phyloP scores from a whole-genome alignment of 164 flowering plant genomes.

The Malania oleifera region DNA sequence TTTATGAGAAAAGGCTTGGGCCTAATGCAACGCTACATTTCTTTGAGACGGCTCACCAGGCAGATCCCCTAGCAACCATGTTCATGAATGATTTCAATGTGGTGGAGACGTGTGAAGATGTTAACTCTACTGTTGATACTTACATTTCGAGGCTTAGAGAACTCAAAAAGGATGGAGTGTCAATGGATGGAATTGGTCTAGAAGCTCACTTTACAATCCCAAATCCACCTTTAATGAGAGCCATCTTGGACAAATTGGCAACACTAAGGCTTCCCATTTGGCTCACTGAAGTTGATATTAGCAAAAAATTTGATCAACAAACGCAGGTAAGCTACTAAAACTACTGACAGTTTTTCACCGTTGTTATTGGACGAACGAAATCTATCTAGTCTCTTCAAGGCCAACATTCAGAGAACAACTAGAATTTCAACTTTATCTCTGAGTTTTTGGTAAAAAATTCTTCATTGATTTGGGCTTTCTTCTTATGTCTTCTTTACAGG shows the following conservation, averaged over 20 bases:
- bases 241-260: slow-evolving; percentile 72
- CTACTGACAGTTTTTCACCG: neutral
- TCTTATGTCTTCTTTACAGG: slow-evolving; percentile 29
- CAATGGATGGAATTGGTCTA: slow-evolving; percentile 76
- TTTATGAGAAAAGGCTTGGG: slow-evolving; percentile 74
- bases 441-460: too few species aligned
- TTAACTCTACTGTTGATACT: slow-evolving; percentile 72
- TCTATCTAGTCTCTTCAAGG: too few species aligned
- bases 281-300: slow-evolving; percentile 91
- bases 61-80: slow-evolving; percentile 72
- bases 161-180: slow-evolving; percentile 44
- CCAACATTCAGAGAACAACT: neutral
- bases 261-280: slow-evolving; percentile 81
- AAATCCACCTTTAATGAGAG: slow-evolving; percentile 76
- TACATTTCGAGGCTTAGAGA: slow-evolving; percentile 54
- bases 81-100: slow-evolving; percentile 93
- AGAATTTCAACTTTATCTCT: too few species aligned
- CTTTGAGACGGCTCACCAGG: slow-evolving; percentile 50
- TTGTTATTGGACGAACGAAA: too few species aligned
- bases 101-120: slow-evolving; percentile 79
- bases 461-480: neutral
- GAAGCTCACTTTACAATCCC: slow-evolving; percentile 77
- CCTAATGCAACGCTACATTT: slow-evolving; percentile 53
- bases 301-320: slow-evolving; percentile 39
- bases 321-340: slow-evolving; percentile 45